Evolutionary conservation across 495 filamentous ascomycete genomes (phyloP), one percentile per base, ranked within the genome.

Genomic region (Penicillium coffeae): DNA sequence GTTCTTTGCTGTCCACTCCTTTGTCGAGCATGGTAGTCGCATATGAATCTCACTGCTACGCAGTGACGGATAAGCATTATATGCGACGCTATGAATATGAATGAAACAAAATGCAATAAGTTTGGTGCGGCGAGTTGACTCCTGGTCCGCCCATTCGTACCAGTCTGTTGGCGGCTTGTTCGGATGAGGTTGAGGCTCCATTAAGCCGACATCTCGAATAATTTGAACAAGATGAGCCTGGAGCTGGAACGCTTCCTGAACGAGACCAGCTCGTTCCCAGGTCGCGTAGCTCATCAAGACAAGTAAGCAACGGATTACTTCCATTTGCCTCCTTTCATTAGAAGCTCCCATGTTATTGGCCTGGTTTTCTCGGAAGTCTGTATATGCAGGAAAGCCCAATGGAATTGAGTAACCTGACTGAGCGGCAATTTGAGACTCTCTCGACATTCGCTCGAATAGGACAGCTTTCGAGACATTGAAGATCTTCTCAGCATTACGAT

Each of bases 81-180:
- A 71, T 9, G 68, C 64, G 15, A 71, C 56, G 32, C 66, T 71
- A 39, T 69, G 66, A 9, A 69, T 59, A 48, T 71, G 66, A 22
- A 69, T 63, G 33, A 69, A 69, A 44, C 65, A 69, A 36, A 71
- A 71, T 2, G 68, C 59, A 13, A 68, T 68, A n/a, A 69, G 56
- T 27, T 63, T 63, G 7, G 68, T 68, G 3, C 68, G 62, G 8
- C 68, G 62, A n/a, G 58, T 49, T 14, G 66, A 68, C 47, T 71
- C 68, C 33, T 68, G 62, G 20, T 71, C 64, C 2, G 62, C 66
- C 68, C 68, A 71, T 35, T 68, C 62, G 42, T 68, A 59, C 68
- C 68, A 71, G 15, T 65, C 58, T 13, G 60, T 48, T 3, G 64
- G 37, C 13, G 37, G 51, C 10, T 51, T 47, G 30, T 64, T 58